Conservation (phyloP, 192 early-diverging fungal genomes). For the Funneliformis geosporum region DNA sequence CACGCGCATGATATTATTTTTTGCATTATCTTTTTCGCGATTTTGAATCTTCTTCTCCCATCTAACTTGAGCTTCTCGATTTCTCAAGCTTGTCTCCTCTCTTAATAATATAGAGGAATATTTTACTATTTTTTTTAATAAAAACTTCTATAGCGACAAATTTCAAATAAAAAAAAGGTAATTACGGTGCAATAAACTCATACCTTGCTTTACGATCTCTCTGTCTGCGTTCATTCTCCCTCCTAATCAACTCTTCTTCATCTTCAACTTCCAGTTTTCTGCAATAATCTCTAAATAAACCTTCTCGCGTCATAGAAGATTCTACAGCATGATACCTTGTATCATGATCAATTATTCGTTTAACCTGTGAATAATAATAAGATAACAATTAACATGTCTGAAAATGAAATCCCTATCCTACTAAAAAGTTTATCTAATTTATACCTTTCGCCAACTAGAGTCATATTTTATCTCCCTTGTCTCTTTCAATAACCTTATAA, state of each 20-base stretch:
- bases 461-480: slow-evolving; percentile 56
- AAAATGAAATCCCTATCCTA: not conserved
- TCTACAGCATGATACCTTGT: slow-evolving; percentile 64
- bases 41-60: slow-evolving; percentile 41
- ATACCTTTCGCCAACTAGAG: slow-evolving; percentile 63
- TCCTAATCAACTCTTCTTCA: slow-evolving; percentile 30
- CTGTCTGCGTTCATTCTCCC: slow-evolving; percentile 25
- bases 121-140: not conserved
- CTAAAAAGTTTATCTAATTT: not conserved
- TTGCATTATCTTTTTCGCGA: slow-evolving; percentile 42
- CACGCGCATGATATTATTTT: slow-evolving; percentile 37
- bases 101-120: slow-evolving; percentile 30
- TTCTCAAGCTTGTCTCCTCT: slow-evolving; percentile 56
- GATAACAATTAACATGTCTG: not conserved
- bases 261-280: slow-evolving; percentile 47
- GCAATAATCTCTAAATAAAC: slow-evolving; percentile 68
- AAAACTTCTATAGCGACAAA: not conserved
- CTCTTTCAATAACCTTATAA: slow-evolving; percentile 58
- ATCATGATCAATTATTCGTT: slow-evolving; percentile 66
- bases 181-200: not conserved
- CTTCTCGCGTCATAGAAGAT: slow-evolving; percentile 65
- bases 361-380: slow-evolving; percentile 36
- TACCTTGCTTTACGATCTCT: slow-evolving; percentile 30
- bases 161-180: not conserved
- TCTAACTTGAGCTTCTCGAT: slow-evolving; percentile 58